Evolutionary conservation across 805 yeast species (phyloP).

Genomic region (Kluyveromyces dobzhanskii): DNA sequence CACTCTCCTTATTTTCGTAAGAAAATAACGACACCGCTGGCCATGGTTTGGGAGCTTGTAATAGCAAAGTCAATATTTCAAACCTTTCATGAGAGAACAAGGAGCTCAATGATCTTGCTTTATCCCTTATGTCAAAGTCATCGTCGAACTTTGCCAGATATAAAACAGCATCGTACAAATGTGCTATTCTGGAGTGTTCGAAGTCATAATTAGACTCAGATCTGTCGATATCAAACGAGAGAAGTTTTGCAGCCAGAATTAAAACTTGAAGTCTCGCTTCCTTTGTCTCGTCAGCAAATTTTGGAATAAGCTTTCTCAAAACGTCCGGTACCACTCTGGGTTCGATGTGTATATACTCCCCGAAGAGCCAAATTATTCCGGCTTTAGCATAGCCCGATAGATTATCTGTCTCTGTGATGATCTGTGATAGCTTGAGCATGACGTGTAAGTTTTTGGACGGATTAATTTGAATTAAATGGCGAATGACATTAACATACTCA

Average conservation of each 20-base stretch:
- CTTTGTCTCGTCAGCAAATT: slow-evolving; percentile 46
- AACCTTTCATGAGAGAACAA: slow-evolving; percentile 45
- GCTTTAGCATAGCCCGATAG: slow-evolving; percentile 54
- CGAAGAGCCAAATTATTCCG: slow-evolving; percentile 83
- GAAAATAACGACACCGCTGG: slow-evolving; percentile 30
- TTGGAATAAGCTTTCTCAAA: slow-evolving; percentile 46
- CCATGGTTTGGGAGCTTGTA: slow-evolving; percentile 70
- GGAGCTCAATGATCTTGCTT: slow-evolving; percentile 66
- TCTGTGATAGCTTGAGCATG: slow-evolving; percentile 40
- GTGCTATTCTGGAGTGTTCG: slow-evolving; percentile 30
- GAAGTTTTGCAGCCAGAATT: slow-evolving; percentile 63
- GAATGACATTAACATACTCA: slow-evolving; percentile 63
- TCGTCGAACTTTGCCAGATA: slow-evolving; percentile 66
- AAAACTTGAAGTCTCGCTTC: slow-evolving; percentile 64
- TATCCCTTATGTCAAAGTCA: slow-evolving; percentile 71
- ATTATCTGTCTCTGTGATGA: slow-evolving; percentile 20
- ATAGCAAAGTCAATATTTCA: slow-evolving; percentile 57
- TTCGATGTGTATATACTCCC: slow-evolving; percentile 55
- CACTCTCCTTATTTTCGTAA: slow-evolving; percentile 7
- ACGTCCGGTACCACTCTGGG: slow-evolving; percentile 65
- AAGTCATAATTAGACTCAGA: slow-evolving; percentile 26
- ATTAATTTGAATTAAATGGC: slow-evolving; percentile 61
- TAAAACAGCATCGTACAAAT: slow-evolving; percentile 53
- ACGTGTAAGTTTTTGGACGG: slow-evolving; percentile 46
- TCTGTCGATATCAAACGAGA: slow-evolving; percentile 45